Evolutionary conservation across 2,329 filamentous ascomycete genomes (phyloP), one percentile per base, ranked within the genome.

Genomic region (Rhynchosporium graminicola): DNA sequence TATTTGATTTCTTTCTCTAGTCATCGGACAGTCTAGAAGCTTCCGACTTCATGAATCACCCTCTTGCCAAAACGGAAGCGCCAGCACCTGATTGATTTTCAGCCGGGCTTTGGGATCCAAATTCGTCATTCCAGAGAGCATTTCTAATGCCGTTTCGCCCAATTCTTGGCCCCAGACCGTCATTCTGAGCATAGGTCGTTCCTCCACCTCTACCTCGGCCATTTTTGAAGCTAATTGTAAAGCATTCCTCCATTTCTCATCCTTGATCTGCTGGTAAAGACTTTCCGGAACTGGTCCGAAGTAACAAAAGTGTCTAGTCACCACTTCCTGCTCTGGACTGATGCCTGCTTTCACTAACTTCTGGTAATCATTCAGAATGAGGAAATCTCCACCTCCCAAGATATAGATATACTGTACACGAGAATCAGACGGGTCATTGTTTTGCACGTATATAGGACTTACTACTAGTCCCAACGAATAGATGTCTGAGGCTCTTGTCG

Each of bases 401-500:
- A 28, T n/a, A 46, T 45, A 57, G 10, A 45, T 45, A 46, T 20
- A 57, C 54, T 46, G 20, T 45, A 4, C 26, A 57, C 26, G 9
- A 47, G 29, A 29, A 46, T 57, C 28, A 26, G 29, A 8, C 13
- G n/a, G 2, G 28, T 29, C 45, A 12, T 31, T 50, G 38, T 28
- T 26, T 10, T 33, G 4, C 13, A 51, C 42, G 43, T 55, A 2
- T 28, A 43, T 46, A 42, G 5, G 33, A 56, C 59, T 50, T 57
- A 61, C 50, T 12, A 61, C 59, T 10, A 56, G 42, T 47, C 59
- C 59, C 26, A 48, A 61, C 8, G 40, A 57, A 51, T 48, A 48
- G 3, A 56, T 38, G 59, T 61, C 59, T n/a, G 59, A 61, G 10
- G 51, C 59, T 45, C 40, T 57, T 57, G 59, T 48, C 4, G 47